Evolutionary conservation across 23 red algal species (phyloP), one percentile per base, ranked within the genome.

Genomic region (Gracilaria vermiculophylla): DNA sequence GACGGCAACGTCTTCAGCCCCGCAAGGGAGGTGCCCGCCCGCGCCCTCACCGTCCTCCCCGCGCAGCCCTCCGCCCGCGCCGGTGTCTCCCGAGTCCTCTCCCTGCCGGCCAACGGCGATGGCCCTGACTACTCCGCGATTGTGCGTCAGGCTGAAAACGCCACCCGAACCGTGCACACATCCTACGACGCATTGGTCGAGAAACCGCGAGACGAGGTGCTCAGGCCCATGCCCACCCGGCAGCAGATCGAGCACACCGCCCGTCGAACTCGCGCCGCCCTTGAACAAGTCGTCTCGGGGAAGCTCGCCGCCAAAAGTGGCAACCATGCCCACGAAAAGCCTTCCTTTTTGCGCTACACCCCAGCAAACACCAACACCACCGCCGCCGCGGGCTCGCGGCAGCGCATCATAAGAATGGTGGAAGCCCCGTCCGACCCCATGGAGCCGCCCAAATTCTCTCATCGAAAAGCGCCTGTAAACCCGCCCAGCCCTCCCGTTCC

Each of bases 401-500:
- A 95, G 67, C 70, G 83, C 53, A 84, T 95, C n/a, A 91, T 96
- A 34, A 91, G 81, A 39, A 48, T 91, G 43, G 77, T 96, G 7
- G 62, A 90, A 69, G 94, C 94, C 34, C 82, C 92, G 4, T 58
- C 79, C 1, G 94, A 96, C 44, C 85, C 85, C 11, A 91, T 96
- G 84, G 79, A 82, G 44, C 94, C 94, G 25, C 84, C 84, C 0
- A 54, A 86, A 47, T 96, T 96, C 75, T 79, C 76, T 35, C 94
- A 96, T 33, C 53, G 65, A n/a, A 84, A 87, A 43, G 89, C 84
- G 19, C 94, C 94, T 29, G 83, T 91, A n/a, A 83, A 78, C 36
- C 88, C 88, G 20, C 88, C 88, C 27, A 86, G 87, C 84, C 94
- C 94, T 39, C 88, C 88, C 15, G 94, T 83, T 31, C 94, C 94